These are phyloP conservation scores for Magnaporthales sp. DNA, from an alignment of 2,329 filamentous ascomycete species.

Conservation along the genomic window DNA sequence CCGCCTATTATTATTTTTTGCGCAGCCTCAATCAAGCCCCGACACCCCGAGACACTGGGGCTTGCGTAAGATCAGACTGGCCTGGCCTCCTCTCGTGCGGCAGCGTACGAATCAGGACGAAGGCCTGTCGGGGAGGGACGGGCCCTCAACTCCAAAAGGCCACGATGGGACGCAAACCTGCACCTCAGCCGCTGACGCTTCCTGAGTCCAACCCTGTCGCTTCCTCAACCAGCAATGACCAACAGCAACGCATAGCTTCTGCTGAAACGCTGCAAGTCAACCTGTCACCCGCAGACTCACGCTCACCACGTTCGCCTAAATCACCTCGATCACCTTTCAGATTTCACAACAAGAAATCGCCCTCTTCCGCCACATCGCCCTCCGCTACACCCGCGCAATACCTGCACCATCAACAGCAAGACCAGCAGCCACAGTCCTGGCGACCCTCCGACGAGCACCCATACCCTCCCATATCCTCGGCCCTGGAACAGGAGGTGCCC, in stretches of 20 bases:
- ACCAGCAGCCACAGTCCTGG: conserved; percentile 12
- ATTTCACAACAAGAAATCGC: conserved; percentile 27
- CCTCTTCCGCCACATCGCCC: conserved; percentile 5
- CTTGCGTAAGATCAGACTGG: conserved; percentile 17
- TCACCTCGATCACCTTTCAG: conserved; percentile 36
- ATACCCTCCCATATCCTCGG: conserved; percentile 19
- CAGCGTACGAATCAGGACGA: conserved; percentile 22
- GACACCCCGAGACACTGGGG: conserved; percentile 24
- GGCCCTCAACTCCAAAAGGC: conserved; percentile 3
- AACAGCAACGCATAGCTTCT: conserved; percentile 14
- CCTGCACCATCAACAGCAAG: conserved; percentile 2
- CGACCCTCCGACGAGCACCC: conserved; percentile 15
- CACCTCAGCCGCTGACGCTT: conserved; percentile 49
- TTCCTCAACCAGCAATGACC: conserved; percentile 18
- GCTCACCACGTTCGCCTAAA: conserved; percentile 35
- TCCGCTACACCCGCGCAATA: conserved; percentile 9
- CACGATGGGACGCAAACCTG: conserved; percentile 49
- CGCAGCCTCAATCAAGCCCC: conserved; percentile 14
- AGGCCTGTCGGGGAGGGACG: background rate
- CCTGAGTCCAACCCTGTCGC: conserved; percentile 24
- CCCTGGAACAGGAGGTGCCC: conserved; percentile 17
- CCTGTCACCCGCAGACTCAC: conserved; percentile 26
- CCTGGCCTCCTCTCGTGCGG: conserved; percentile 22
- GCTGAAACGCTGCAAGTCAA: conserved; percentile 23
- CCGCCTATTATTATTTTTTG: conserved; percentile 17